Percentiles rank a stretch among this genome's conserved stretches.
These are phyloP conservation scores for Tephrocybe sp. DNA, from an alignment of 768 basidiomycete genomes.

Conservation along the genomic window DNA sequence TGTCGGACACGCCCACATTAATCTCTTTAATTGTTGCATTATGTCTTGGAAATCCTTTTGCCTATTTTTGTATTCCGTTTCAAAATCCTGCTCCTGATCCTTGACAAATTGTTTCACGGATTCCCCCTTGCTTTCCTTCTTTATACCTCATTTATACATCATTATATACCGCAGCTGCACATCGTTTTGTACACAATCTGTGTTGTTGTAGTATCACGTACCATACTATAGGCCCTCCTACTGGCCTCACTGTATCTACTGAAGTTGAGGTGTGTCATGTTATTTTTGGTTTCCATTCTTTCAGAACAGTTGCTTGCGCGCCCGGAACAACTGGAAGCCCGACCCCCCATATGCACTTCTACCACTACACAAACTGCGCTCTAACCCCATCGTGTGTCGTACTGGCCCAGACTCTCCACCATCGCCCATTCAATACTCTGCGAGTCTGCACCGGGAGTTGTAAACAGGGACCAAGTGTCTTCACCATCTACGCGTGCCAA, in stretches of 20 bases:
- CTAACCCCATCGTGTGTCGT: conserved; percentile 31
- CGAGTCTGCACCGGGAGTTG: conserved; percentile 24
- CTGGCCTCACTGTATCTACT: conserved; percentile 16
- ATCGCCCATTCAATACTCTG: conserved; percentile 9
- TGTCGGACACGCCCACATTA: conserved; percentile 15
- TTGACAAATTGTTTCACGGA: not conserved
- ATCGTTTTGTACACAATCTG: conserved; percentile 4
- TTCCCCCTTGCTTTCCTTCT: conserved; percentile 4
- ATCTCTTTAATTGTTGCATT: conserved; percentile 7
- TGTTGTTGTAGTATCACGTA: conserved; percentile 10
- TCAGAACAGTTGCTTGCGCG: no score
- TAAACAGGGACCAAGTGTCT: conserved; percentile 49
- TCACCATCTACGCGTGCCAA: conserved; percentile 50
- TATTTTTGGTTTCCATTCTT: not conserved
- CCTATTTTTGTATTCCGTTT: not conserved
- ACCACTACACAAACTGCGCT: not conserved
- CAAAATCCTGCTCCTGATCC: conserved; percentile 3
- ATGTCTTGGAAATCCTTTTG: not conserved
- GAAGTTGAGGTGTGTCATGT: not conserved
- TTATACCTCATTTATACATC: conserved; percentile 18
- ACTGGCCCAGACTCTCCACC: conserved; percentile 27
- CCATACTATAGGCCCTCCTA: conserved; percentile 8
- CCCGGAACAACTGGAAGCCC: no score
- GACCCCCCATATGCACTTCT: no score
- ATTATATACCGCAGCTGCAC: conserved; percentile 2